These are phyloP conservation scores for Stylonectria norvegica DNA, from an alignment of 2,329 filamentous ascomycete genomes.

Conservation along the genomic window DNA sequence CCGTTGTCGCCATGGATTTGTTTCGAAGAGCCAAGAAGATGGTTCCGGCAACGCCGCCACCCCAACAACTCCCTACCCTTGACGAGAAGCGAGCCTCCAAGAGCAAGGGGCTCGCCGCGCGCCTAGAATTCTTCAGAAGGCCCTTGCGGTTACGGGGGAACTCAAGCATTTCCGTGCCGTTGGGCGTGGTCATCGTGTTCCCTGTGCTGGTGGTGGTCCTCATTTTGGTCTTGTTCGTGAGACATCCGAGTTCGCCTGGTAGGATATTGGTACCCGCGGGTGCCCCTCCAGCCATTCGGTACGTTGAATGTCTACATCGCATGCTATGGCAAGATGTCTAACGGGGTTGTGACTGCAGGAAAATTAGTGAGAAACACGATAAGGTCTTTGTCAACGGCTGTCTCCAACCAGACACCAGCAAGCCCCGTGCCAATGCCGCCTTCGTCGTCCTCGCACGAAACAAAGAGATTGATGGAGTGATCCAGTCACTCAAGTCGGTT, in stretches of 20 bases:
- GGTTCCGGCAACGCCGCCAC: slow-evolving; percentile 41
- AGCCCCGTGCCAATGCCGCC: slow-evolving; percentile 84
- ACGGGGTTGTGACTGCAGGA: slow-evolving; percentile 49
- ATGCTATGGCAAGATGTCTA: slow-evolving; percentile 4
- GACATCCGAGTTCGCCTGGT: slow-evolving; percentile 78
- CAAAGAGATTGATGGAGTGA: slow-evolving; percentile 91
- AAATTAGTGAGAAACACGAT: slow-evolving; percentile 96
- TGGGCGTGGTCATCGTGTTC: slow-evolving; percentile 90
- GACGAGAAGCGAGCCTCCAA: slow-evolving; percentile 48
- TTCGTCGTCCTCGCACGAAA: slow-evolving; percentile 95
- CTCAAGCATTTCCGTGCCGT: slow-evolving; percentile 85
- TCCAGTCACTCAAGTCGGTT: slow-evolving; percentile 96
- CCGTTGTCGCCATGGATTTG: slow-evolving; percentile 49
- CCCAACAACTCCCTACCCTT: slow-evolving; percentile 44
- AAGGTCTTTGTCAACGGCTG: slow-evolving; percentile 95
- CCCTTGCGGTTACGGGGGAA: slow-evolving; percentile 87
- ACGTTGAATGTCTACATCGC: slow-evolving; percentile 33
- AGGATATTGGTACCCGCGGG: slow-evolving; percentile 84
- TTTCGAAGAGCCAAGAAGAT: slow-evolving; percentile 53
- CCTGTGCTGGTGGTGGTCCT: slow-evolving; percentile 87
- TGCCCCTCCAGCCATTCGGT: slow-evolving; percentile 86
- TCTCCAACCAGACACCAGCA: slow-evolving; percentile 71
- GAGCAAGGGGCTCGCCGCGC: slow-evolving; percentile 42
- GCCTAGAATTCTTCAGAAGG: slow-evolving; percentile 77
- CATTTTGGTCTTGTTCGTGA: slow-evolving; percentile 84